Evolutionary conservation across 225 moss, liverwort and hornwort genomes (phyloP), one percentile per base, ranked within the genome.

Genomic region (Sphagnum tenellum): DNA sequence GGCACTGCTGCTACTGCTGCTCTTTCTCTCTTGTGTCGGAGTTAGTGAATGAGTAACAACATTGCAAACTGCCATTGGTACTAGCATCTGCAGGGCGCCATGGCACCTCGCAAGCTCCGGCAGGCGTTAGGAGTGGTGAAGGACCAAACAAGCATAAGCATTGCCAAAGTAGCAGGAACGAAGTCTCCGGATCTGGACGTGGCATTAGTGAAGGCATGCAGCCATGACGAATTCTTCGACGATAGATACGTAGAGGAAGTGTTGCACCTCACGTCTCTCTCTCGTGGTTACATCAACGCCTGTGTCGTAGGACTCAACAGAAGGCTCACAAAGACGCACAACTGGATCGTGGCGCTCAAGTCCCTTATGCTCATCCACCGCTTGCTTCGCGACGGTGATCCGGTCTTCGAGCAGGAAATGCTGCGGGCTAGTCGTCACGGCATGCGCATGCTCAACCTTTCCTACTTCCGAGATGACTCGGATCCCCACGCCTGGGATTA

Each of bases 301-400:
- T 88, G 88, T 62, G 81, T 88, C 44, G 71, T 71, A 47, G 76
- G 84, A 53, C 56, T 88, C 45, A 73, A 81, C n/a, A 88, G 76
- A 71, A 77, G 88, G 65, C 70, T 88, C 45, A 73, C 69, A 73
- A 88, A 98, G 72, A 98, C 96, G 0, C 83, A 72, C 14, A 92
- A 98, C 63, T 98, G 96, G 96, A 77, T 92, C 68, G 96, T 98
- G 8, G 96, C 96, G 50, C 70, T 92, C 51, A 98, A 98, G 64
- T 72, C 82, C 57, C 90, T 98, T 2, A 86, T 89, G 92, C 86
- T 98, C 56, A 83, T 92, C 12, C 96, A 98, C 59, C 82, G 96
- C 63, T 81, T 98, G 52, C 79, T 98, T 12, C 81, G 90, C 14
- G 93, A 98, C 44, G 96, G 88, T 7, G 93, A 90, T 53, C 83